These are phyloP conservation scores for Hanseniaspora thailandica DNA, from an alignment of 805 yeast species.

Conservation along the genomic window DNA sequence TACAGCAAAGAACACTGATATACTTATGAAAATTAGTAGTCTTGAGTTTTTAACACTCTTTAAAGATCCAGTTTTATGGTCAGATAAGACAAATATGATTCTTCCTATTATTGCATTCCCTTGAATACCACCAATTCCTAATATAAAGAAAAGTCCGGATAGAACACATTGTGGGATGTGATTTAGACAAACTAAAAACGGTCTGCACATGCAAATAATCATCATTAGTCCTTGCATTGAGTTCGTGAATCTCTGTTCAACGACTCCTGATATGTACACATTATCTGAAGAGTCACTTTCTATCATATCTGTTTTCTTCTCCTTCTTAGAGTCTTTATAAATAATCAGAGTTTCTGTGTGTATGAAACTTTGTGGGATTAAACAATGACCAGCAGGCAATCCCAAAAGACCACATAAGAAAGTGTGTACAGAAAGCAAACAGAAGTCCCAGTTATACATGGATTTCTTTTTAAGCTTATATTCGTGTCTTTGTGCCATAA, in stretches of 20 bases:
- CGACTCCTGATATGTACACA: constrained; percentile 41
- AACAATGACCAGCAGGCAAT: constrained; percentile 90
- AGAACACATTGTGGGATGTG: constrained; percentile 85
- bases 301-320: constrained; percentile 16
- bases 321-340: constrained; percentile 31
- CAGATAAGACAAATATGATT: constrained; percentile 52
- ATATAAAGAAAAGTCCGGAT: constrained; percentile 83
- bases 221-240: constrained; percentile 74
- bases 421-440: constrained; percentile 72
- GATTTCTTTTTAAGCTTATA: constrained; percentile 78
- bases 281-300: constrained; percentile 17
- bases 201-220: constrained; percentile 80
- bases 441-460: constrained; percentile 85
- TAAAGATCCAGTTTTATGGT: constrained; percentile 34
- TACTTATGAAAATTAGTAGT: constrained; percentile 41
- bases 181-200: constrained; percentile 68
- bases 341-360: constrained; percentile 73
- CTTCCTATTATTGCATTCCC: constrained; percentile 54
- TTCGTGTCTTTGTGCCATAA: constrained; percentile 79
- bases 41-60: constrained; percentile 26
- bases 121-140: constrained; percentile 75
- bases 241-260: constrained; percentile 83
- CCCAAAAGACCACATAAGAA: constrained; percentile 81
- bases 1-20: constrained; percentile 57
- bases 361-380: constrained; percentile 93